Conservation (phyloP, 73 alveolate genomes). For the Paramecium primaurelia region DNA sequence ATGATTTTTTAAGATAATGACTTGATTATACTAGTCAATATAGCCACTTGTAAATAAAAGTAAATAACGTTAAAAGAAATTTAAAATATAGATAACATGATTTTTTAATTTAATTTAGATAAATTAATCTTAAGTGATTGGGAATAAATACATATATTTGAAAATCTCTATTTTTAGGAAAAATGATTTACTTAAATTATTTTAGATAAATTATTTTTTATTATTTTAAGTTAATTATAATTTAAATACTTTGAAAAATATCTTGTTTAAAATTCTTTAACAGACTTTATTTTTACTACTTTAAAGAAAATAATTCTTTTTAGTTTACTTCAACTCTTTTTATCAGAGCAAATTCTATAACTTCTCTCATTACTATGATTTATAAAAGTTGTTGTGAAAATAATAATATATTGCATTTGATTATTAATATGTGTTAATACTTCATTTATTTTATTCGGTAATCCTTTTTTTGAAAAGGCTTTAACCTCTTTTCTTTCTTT, state of each 20-base stretch:
- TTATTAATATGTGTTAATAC: neutral
- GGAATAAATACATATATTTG: neutral
- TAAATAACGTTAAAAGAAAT: neutral
- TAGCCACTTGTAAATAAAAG: neutral
- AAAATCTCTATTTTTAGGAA: neutral
- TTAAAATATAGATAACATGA: neutral
- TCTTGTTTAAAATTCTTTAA: neutral
- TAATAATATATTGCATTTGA: neutral
- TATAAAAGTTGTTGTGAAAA: neutral
- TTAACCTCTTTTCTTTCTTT: neutral
- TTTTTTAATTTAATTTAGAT: neutral
- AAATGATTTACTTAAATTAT: neutral
- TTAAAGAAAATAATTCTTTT: neutral
- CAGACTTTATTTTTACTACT: neutral
- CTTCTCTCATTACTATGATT: no score
- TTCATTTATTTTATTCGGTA: neutral
- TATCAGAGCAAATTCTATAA: neutral
- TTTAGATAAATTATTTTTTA: neutral
- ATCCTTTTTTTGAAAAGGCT: neutral
- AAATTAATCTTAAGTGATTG: neutral
- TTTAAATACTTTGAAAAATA: neutral
- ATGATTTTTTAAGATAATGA: neutral
- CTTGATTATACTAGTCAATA: neutral
- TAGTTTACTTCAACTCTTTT: no score
- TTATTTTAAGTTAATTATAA: neutral